These are phyloP conservation scores for Scheffersomyces stambukii DNA, from an alignment of 1,139 yeast species.

Conservation along the genomic window DNA sequence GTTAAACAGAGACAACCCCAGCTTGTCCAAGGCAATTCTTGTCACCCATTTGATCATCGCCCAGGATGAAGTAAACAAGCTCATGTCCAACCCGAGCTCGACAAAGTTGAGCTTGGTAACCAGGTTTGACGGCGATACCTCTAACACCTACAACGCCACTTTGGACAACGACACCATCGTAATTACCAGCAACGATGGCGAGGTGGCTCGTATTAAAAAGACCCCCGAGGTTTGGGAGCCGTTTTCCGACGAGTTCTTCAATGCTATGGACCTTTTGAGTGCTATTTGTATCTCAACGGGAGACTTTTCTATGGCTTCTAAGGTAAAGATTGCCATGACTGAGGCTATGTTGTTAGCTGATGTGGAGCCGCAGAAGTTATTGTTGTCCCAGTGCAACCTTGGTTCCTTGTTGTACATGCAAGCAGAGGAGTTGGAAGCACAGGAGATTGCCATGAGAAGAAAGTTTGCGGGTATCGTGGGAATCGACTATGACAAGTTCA, in stretches of 20 bases:
- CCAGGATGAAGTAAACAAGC: slow-evolving; percentile 40
- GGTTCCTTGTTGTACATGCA: slow-evolving; percentile 71
- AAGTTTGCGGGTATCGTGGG: slow-evolving; percentile 19
- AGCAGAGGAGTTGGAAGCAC: slow-evolving; percentile 61
- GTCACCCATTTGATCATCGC: slow-evolving; percentile 64
- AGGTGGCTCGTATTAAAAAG: slow-evolving; percentile 19
- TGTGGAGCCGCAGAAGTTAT: slow-evolving; percentile 58
- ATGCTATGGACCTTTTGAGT: slow-evolving; percentile 65
- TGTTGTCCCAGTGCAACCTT: slow-evolving; percentile 65
- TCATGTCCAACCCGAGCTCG: slow-evolving; percentile 3
- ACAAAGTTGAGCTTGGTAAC: slow-evolving; percentile 7
- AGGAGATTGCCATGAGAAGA: slow-evolving; percentile 31
- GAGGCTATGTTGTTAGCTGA: slow-evolving; percentile 74
- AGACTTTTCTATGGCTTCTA: slow-evolving; percentile 58
- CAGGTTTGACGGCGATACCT: slow-evolving; percentile 1
- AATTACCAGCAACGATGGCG: slow-evolving; percentile 14
- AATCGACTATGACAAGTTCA: slow-evolving; percentile 20
- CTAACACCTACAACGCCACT: slow-evolving; percentile 12
- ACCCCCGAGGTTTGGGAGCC: slow-evolving; percentile 63
- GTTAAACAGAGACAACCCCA: slow-evolving; percentile 47
- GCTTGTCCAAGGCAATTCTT: slow-evolving; percentile 54
- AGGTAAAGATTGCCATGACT: slow-evolving; percentile 62
- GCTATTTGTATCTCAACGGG: slow-evolving; percentile 67
- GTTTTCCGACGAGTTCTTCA: slow-evolving; percentile 70
- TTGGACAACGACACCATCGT: slow-evolving; percentile 15